Base-by-base conservation (phyloP, 345 rosid species). In the Acer campestre region DNA sequence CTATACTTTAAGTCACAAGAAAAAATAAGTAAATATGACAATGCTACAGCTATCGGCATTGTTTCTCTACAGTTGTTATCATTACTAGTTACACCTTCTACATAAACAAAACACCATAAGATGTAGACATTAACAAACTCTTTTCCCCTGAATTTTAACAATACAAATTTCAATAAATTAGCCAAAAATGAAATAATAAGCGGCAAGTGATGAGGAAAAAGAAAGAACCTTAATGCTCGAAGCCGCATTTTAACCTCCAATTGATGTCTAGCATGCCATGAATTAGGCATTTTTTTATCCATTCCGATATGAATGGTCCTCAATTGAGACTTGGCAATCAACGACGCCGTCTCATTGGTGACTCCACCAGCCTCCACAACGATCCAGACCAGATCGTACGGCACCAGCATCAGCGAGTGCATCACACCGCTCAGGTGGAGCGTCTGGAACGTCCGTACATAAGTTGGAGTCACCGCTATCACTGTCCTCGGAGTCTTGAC, bases 291-390 rank as follows among this genome's bases (percentile, higher is more conserved):
- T 80, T 78, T 84, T 77, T 92, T 86, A 3, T 79, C 40, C 68
- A 93, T 82, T 3, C 97, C 98, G 38, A 90, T 70, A 61, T 96
- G 98, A 68, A 92, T 75, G 6, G 88, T 82, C 83, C 80, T 88
- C 20, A 96, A 62, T 0, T 94, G 94, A 0, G 98, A 90, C 70
- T 89, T 93, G 1, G 89, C 84, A 14, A 97, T 74, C 66, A 94
- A 86, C 7, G 81, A 81, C 17, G 87, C 91, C 0, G 99, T 93
- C 85, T 97, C 99, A 20, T 97, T 93, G 72, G 81, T 93, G 55
- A 55, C 82, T 3, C 94, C 95, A 40, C 98, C 98, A 9, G 98
- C 98, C 84, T 97, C 99, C 77, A 97, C 96, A 16, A 97, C 93
- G 81, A 97, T 90, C 98, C 99, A 97, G 38, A 93, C 85, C 82